These are phyloP conservation scores for Leptodermis oblonga DNA, from an alignment of 257 asterid genomes.

Conservation along the genomic window DNA sequence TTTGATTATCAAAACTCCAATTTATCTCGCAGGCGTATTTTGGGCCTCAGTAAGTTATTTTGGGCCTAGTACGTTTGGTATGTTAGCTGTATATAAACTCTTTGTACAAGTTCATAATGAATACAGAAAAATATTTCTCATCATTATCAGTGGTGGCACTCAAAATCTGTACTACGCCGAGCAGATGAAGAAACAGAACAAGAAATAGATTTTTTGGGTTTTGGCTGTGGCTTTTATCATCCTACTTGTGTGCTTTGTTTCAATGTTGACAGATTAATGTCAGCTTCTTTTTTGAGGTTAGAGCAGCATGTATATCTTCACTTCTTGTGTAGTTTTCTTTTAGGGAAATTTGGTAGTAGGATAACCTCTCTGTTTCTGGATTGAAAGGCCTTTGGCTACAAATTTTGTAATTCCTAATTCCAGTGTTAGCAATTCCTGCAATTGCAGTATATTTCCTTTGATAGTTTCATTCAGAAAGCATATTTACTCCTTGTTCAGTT, in stretches of 20 bases:
- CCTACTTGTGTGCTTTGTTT: conserved; percentile 58
- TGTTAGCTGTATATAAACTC: no score
- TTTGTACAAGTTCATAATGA: no score
- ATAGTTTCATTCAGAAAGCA: background rate
- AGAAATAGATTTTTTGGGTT: conserved; percentile 54
- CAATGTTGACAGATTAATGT: conserved; percentile 33
- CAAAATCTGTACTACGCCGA: conserved; percentile 61
- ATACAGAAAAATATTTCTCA: no score
- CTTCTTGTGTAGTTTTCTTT: background rate
- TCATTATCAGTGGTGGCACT: conserved; percentile 71
- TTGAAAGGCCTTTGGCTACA: background rate
- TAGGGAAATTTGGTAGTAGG: background rate
- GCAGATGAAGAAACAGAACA: conserved; percentile 53
- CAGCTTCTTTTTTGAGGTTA: background rate
- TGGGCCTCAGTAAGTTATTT: no score
- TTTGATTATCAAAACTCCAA: no score
- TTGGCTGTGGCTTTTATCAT: conserved; percentile 48
- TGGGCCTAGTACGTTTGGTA: no score
- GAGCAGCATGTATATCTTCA: background rate
- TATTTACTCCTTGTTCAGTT: no score
- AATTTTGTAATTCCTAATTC: background rate
- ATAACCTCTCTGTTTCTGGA: conserved; percentile 1
- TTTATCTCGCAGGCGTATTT: no score
- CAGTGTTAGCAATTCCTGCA: background rate
- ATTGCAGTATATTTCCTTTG: background rate